Percentiles rank a stretch among this genome's conserved stretches.
phyloP scores from a whole-genome alignment of 1,284 basidiomycete genomes.

The Laetiporus sulphureus region DNA sequence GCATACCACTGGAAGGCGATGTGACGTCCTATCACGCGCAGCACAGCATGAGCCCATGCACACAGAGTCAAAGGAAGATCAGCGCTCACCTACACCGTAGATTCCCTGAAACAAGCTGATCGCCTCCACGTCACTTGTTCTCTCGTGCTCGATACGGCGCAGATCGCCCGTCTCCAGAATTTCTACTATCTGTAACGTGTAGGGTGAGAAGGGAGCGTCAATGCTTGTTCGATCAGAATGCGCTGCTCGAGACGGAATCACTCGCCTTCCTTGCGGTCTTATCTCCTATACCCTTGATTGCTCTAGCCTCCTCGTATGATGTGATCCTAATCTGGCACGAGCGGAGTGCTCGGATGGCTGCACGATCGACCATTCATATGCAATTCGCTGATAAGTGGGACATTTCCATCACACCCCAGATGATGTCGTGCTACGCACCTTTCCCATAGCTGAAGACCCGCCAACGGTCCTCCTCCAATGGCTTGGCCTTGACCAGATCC shows the following conservation, averaged over 20 bases:
- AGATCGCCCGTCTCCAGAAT: slow-evolving; percentile 66
- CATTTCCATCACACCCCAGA: neutral
- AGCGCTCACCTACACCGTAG: slow-evolving; percentile 73
- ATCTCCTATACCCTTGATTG: slow-evolving; percentile 62
- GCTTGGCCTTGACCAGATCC: slow-evolving; percentile 52
- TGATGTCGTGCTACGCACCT: slow-evolving; percentile 31
- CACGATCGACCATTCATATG: neutral
- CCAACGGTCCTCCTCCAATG: slow-evolving; percentile 54
- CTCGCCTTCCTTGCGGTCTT: slow-evolving; percentile 71
- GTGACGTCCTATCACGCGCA: slow-evolving; percentile 37
- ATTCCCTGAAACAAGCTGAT: slow-evolving; percentile 64
- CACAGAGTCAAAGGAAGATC: neutral
- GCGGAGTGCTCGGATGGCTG: slow-evolving; percentile 50
- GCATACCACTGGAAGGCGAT: slow-evolving; percentile 70
- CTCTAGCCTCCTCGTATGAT: slow-evolving; percentile 54
- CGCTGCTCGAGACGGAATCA: neutral
- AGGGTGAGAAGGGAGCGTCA: neutral
- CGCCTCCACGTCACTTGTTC: slow-evolving; percentile 50
- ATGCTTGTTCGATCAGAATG: neutral
- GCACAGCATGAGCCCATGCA: neutral
- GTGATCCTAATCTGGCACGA: slow-evolving; percentile 56
- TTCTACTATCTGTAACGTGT: slow-evolving; percentile 60
- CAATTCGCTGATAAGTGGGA: neutral
- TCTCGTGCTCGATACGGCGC: slow-evolving; percentile 53
- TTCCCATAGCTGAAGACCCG: slow-evolving; percentile 54